Base-by-base conservation (phyloP, 331 rosid genomes). In the Rhamnella rubrinervis region DNA sequence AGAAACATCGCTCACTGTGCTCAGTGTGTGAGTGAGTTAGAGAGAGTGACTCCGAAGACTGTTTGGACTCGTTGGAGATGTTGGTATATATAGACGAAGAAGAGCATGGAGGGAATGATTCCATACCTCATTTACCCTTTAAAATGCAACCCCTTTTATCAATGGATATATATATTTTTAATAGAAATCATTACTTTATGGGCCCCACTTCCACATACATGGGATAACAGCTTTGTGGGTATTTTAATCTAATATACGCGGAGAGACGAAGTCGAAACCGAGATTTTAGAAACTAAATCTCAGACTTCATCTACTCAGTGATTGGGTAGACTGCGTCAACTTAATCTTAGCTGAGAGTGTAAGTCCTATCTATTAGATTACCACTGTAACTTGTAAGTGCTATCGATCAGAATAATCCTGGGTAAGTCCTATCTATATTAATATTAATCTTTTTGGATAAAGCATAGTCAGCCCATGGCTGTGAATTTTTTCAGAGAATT, bases 1-100 rank as follows among this genome's bases (percentile, higher is more conserved):
- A 62, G 38, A 47, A 62, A 21, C 79, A 44, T 35, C 10, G 77
- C 74, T 78, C 72, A 49, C 77, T 23, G 6, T 18, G 3, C 61
- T 2, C 21, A 5, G 59, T 4, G 49, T 25, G 23, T 8, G 20
- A n/a, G 35, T 13, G 61, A 6, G 71, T 70, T 38, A 16, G 63
- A 19, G 8, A 56, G 66, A 1, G 31, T 17, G 31, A 23, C 55
- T 11, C 61, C 16, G 58, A 41, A 75, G 53, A 10, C 20, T 8
- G 39, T 56, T 39, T 55, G 62, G 63, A 55, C 18, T 61, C 41
- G 37, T 71, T 28, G 64, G 49, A 13, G 65, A 31, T 31, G 40
- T 40, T 15, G 21, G 58, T 63, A 47, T 12, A 25, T 21, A 14
- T 0, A 41, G 55, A 15, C 53, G 13, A 44, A 38, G 39, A 15